phyloP scores from a whole-genome alignment of 768 basidiomycete species.

The Amanita subjunquillea region DNA sequence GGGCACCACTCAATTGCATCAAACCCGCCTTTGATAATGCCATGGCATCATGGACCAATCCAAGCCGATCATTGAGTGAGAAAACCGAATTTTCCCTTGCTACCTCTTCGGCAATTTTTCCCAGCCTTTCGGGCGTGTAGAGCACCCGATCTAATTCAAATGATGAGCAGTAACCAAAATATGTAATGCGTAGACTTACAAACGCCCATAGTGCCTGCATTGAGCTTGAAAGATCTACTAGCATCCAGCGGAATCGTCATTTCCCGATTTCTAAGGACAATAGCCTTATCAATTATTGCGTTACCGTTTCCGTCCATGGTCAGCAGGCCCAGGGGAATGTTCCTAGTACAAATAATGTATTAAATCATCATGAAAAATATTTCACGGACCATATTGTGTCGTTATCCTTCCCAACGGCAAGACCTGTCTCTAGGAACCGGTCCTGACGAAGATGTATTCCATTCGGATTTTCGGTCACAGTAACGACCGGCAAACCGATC shows the following conservation, averaged over 20 bases:
- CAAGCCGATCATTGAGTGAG: conserved; percentile 79
- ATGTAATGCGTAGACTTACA: conserved; percentile 40
- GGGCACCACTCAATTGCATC: conserved; percentile 61
- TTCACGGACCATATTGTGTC: conserved; percentile 67
- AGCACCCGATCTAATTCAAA: conserved; percentile 61
- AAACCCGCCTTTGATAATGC: conserved; percentile 78
- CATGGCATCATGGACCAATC: conserved; percentile 75
- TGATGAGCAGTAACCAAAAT: not conserved
- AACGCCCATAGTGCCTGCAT: conserved; percentile 81
- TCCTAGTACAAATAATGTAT: conserved; percentile 32
- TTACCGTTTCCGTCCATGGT: conserved; percentile 53
- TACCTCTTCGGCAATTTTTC: conserved; percentile 72
- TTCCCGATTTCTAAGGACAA: conserved; percentile 62
- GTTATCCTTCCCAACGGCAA: conserved; percentile 71
- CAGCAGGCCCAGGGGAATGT: conserved; percentile 68
- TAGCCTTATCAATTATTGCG: conserved; percentile 43
- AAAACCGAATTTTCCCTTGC: conserved; percentile 56
- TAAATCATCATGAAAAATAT: not conserved
- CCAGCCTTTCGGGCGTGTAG: conserved; percentile 73
- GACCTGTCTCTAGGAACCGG: conserved; percentile 83
- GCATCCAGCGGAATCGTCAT: conserved; percentile 63
- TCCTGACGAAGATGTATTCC: conserved; percentile 82
- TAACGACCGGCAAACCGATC: conserved; percentile 83
- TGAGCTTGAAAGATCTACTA: conserved; percentile 77
- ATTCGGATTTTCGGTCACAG: conserved; percentile 64